Conservation (phyloP, 305 asterid genomes). For the Plantago lanceolata region DNA sequence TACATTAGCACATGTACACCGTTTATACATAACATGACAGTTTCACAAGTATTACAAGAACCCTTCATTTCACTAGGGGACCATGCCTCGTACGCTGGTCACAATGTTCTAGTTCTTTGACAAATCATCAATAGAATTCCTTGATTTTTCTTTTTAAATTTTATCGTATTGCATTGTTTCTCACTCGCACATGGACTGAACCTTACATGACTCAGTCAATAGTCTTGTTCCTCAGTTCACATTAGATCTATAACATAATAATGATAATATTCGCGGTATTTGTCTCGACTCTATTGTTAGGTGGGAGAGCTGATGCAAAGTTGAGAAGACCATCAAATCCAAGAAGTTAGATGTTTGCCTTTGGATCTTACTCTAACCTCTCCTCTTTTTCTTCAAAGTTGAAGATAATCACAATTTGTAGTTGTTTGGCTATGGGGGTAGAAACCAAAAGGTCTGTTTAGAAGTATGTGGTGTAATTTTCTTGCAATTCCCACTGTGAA, state of each 20-base stretch:
- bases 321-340: not conserved
- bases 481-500: conserved; percentile 44
- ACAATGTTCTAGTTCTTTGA: not conserved
- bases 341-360: conserved; percentile 22
- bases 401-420: conserved; percentile 37
- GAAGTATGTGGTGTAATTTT: conserved; percentile 40
- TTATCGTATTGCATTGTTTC: not conserved
- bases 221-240: not conserved
- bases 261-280: not conserved
- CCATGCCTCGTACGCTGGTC: not conserved
- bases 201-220: not conserved
- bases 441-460: conserved; percentile 37
- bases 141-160: too few species aligned
- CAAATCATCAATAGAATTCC: not conserved
- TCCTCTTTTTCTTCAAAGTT: conserved; percentile 30
- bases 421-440: conserved; percentile 27
- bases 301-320: not conserved
- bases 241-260: not conserved
- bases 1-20: not conserved
- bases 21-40: not conserved
- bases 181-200: not conserved
- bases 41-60: not conserved
- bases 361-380: conserved; percentile 29
- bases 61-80: not conserved
- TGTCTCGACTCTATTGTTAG: not conserved